These are phyloP conservation scores for Fusarium chuoi DNA, from an alignment of 2,329 filamentous ascomycete genomes.

Conservation along the genomic window DNA sequence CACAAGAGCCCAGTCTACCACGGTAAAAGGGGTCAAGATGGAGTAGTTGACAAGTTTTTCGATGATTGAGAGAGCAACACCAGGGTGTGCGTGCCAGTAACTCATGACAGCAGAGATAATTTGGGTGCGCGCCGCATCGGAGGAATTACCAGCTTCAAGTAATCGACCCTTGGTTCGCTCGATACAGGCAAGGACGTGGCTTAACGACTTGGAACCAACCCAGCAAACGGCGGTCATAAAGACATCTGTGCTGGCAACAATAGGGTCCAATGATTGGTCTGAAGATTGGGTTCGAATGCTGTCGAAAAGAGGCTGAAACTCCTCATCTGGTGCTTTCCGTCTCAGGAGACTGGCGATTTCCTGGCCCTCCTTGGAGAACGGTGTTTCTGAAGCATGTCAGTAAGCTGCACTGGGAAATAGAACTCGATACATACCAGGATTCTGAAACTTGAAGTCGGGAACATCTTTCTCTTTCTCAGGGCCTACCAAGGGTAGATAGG, in stretches of 20 bases:
- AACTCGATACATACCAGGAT: slow-evolving; percentile 68
- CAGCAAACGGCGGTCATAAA: slow-evolving; percentile 94
- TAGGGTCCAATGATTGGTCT: slow-evolving; percentile 77
- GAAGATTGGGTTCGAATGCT: slow-evolving; percentile 83
- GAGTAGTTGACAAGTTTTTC: slow-evolving; percentile 98
- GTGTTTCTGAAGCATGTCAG: slow-evolving; percentile 65
- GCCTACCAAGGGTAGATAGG: slow-evolving; percentile 83
- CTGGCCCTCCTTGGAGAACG: slow-evolving; percentile 85
- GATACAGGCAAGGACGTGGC: slow-evolving; percentile 94
- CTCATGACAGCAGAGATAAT: slow-evolving; percentile 90
- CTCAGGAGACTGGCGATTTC: slow-evolving; percentile 82
- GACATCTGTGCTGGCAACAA: slow-evolving; percentile 89
- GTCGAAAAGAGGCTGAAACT: slow-evolving; percentile 84
- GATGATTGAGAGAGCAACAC: slow-evolving; percentile 89
- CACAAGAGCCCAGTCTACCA: slow-evolving; percentile 89
- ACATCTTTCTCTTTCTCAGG: slow-evolving; percentile 93
- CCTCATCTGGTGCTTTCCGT: slow-evolving; percentile 85
- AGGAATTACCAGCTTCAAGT: slow-evolving; percentile 78
- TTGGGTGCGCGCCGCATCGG: slow-evolving; percentile 81
- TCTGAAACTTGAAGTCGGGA: slow-evolving; percentile 92
- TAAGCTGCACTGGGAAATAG: background rate
- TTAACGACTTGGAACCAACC: slow-evolving; percentile 94
- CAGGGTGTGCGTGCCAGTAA: slow-evolving; percentile 94
- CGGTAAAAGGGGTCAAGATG: slow-evolving; percentile 85
- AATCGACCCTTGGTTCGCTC: slow-evolving; percentile 93